Evolutionary conservation across 495 filamentous ascomycete genomes (phyloP).

Genomic region (Staphylotrichum tortipilum): DNA sequence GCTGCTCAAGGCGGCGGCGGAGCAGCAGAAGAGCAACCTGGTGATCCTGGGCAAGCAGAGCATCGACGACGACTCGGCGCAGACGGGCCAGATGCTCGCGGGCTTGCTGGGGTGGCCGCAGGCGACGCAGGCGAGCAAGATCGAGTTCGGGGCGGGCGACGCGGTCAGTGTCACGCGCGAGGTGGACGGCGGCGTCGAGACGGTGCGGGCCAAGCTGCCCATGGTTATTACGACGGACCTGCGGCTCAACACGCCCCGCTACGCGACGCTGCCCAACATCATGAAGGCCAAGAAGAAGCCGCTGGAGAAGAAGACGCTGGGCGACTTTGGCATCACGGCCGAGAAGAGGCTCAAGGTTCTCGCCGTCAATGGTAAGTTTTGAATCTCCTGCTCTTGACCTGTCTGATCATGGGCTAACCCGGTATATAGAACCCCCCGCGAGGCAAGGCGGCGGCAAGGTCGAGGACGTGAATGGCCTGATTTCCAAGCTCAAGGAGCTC

Average conservation of each 20-base stretch:
- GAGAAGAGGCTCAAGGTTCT: slow-evolving; percentile 74
- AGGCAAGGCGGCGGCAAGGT: slow-evolving; percentile 94
- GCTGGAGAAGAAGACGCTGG: slow-evolving; percentile 78
- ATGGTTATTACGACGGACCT: slow-evolving; percentile 93
- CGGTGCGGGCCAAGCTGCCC: slow-evolving; percentile 70
- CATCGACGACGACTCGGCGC: slow-evolving; percentile 90
- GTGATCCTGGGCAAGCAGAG: slow-evolving; percentile 94
- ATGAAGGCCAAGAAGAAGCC: slow-evolving; percentile 99
- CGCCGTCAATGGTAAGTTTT: slow-evolving; percentile 71
- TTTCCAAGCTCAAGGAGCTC: slow-evolving; percentile 87
- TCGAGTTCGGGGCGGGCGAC: slow-evolving; percentile 57
- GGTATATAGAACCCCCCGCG: slow-evolving; percentile 63
- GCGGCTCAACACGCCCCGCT: slow-evolving; percentile 87
- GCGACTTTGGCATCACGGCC: slow-evolving; percentile 68
- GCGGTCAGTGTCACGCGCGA: slow-evolving; percentile 70
- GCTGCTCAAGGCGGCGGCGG: slow-evolving; percentile 66
- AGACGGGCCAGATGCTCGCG: slow-evolving; percentile 98
- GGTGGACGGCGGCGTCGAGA: slow-evolving; percentile 94
- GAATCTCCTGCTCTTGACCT: too few species aligned
- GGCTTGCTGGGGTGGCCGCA: slow-evolving; percentile 86
- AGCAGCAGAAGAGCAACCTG: slow-evolving; percentile 76
- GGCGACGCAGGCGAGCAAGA: slow-evolving; percentile 82
- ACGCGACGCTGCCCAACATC: slow-evolving; percentile 92
- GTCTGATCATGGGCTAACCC: not conserved
- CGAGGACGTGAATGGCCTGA: slow-evolving; percentile 88